Base-by-base conservation (phyloP, 352 stramenopile species). In the Phytophthora multivora region DNA sequence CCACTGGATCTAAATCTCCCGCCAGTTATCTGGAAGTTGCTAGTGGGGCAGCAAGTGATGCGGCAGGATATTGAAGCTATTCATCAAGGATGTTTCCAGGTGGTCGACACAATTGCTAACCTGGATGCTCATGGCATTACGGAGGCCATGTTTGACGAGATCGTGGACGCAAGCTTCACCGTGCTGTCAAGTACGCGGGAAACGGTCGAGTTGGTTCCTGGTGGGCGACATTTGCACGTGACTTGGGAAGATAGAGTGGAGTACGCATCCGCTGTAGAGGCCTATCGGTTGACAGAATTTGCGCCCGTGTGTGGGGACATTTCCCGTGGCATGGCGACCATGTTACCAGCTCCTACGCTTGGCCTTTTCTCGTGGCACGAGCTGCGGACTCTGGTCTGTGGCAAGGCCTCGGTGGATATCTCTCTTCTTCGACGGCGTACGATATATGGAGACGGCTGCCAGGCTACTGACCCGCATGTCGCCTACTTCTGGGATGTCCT, bases 1-100 rank as follows among this genome's bases (percentile, higher is more conserved):
- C 95, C 91, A 46, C 74, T 98, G 12, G 91, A 96, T 36, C 61
- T 98, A 39, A 97, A 97, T 51, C 69, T 98, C 21, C 88, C 95
- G 21, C 73, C 88, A 0, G 76, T 97, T 15, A 86, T 98, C 18
- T 98, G 95, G 95, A 98, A 98, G 58, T 55, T 90, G n/a, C 51
- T 98, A 6, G 90, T 97, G 13, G 75, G 79, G 9, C 77, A 98
- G 50, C 66, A 68, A 8, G 80, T 97, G 36, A 68, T 53, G 21
- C 73, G 78, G 5, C 71, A 87, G 30, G 95, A 98, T 69, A 83
- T 96, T 45, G 86, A 96, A 56, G 66, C 69, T 2, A 89, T 96
- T 56, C 83, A 96, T 63, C 66, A 91, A 38, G 81, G 86, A 4
- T 94, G 83, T 35, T 96, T 96, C 67, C 80, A 95, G 46, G 86